Evolutionary conservation across 805 yeast species (phyloP), one percentile per base, ranked within the genome.

Genomic region (Millerago galiae): DNA sequence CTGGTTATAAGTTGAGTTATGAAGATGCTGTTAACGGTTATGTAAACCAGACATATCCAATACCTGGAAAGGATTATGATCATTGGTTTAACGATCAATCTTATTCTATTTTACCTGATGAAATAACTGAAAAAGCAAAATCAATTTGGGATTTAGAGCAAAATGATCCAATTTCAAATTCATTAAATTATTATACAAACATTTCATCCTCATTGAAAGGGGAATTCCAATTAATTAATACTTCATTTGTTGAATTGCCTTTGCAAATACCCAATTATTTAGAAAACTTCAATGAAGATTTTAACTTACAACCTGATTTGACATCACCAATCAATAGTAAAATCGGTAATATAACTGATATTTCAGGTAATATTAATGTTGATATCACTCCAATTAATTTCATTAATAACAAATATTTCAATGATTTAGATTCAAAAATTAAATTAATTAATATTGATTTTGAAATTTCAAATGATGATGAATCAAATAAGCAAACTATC

Each of bases 1-100:
- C 93, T 0, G 96, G 96, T 4, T 75, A 81, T 44, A 71, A 69
- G 52, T 60, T 81, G 28, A 76, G 87, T 26, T 86, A 84, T 51
- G 65, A 69, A 9, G 95, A 83, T 59, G 71, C 68, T 13, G 16
- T 71, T 2, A 58, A 65, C 5, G 73, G 74, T 11, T 61, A 70
- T 38, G 67, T 67, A 24, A 65, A 61, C 1, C 69, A 72, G 46
- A 69, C 76, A 0, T 81, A 81, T 74, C 90, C 90, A 0, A 58
- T 81, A 21, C 76, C 66, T 1, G 64, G 61, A 6, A 67, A 65
- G 40, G 61, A 66, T 36, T 68, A 78, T 43, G 52, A 62, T 7
- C 60, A 68, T 3, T 75, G 79, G 63, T 37, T 53, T 18, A 79
- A 76, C 46, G 66, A 68, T 46, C 75, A 83, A 52, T 56, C 69